Conservation (phyloP, 345 rosid species). For the Salix brachista region DNA sequence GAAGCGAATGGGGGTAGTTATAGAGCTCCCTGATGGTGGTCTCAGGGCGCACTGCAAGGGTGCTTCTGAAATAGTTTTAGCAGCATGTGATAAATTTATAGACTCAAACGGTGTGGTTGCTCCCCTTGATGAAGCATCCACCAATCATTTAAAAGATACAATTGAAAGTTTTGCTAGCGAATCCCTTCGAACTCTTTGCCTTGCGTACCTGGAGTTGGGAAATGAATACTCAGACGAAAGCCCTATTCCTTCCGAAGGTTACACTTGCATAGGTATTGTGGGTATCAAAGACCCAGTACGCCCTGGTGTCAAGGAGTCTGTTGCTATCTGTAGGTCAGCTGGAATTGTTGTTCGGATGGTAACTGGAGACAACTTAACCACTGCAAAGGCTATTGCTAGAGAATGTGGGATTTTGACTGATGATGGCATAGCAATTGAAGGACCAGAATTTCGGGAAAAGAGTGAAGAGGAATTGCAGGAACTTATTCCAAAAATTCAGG, state of each 20-base stretch:
- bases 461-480: slow-evolving; percentile 33
- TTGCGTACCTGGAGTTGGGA: slow-evolving; percentile 67
- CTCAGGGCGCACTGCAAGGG: slow-evolving; percentile 72
- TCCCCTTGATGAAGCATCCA: slow-evolving; percentile 57
- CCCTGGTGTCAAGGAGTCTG: slow-evolving; percentile 35
- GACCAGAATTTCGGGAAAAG: slow-evolving; percentile 29
- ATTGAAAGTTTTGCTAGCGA: slow-evolving; percentile 81
- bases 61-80: slow-evolving; percentile 80
- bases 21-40: slow-evolving; percentile 67
- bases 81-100: slow-evolving; percentile 68
- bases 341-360: slow-evolving; percentile 33
- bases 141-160: slow-evolving; percentile 38
- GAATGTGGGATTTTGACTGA: slow-evolving; percentile 35
- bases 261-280: slow-evolving; percentile 31
- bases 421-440: slow-evolving; percentile 31
- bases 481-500: slow-evolving; percentile 88
- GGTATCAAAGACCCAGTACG: slow-evolving; percentile 38
- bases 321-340: slow-evolving; percentile 32
- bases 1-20: slow-evolving; percentile 79
- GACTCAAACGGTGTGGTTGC: slow-evolving; percentile 62
- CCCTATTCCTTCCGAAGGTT: slow-evolving; percentile 42
- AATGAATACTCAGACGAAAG: slow-evolving; percentile 45
- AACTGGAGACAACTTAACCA: slow-evolving; percentile 31
- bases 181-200: slow-evolving; percentile 93
- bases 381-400: slow-evolving; percentile 36